Conservation (phyloP, 2,329 filamentous ascomycete species). For the Scolecobasidium constrictum region DNA sequence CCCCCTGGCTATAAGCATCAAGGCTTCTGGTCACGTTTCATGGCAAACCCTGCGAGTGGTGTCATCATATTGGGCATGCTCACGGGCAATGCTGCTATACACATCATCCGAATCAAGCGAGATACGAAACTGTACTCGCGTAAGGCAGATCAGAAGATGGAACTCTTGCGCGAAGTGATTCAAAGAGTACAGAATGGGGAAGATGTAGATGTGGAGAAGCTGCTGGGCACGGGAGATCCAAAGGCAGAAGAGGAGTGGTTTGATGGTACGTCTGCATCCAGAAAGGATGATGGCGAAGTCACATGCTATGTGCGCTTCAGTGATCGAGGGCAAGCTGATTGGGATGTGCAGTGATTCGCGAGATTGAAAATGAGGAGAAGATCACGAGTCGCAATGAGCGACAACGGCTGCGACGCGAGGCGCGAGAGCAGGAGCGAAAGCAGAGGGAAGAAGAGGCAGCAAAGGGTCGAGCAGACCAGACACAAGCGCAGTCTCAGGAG, state of each 20-base stretch:
- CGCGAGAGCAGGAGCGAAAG: neutral
- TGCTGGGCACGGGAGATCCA: conserved; percentile 67
- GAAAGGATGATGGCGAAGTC: neutral
- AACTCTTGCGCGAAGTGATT: conserved; percentile 62
- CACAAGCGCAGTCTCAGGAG: neutral
- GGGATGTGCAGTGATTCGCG: conserved; percentile 1
- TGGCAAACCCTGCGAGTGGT: conserved; percentile 44
- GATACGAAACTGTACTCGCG: conserved; percentile 63
- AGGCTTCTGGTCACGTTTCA: conserved; percentile 9
- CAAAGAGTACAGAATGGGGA: conserved; percentile 60
- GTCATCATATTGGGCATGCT: conserved; percentile 61
- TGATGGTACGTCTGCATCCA: conserved; percentile 47
- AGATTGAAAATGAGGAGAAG: conserved; percentile 8
- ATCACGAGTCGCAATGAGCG: neutral
- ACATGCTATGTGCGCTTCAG: neutral
- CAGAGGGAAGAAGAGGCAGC: neutral
- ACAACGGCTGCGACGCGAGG: neutral
- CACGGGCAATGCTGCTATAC: conserved; percentile 91
- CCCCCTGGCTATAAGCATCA: conserved; percentile 3
- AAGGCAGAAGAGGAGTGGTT: conserved; percentile 78
- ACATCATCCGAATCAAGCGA: conserved; percentile 73
- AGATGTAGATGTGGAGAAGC: conserved; percentile 73
- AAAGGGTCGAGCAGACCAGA: neutral
- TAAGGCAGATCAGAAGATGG: conserved; percentile 69
- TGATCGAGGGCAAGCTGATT: neutral